phyloP scores from a whole-genome alignment of 2,329 filamentous ascomycete genomes.

The Pezicula radicicola region DNA sequence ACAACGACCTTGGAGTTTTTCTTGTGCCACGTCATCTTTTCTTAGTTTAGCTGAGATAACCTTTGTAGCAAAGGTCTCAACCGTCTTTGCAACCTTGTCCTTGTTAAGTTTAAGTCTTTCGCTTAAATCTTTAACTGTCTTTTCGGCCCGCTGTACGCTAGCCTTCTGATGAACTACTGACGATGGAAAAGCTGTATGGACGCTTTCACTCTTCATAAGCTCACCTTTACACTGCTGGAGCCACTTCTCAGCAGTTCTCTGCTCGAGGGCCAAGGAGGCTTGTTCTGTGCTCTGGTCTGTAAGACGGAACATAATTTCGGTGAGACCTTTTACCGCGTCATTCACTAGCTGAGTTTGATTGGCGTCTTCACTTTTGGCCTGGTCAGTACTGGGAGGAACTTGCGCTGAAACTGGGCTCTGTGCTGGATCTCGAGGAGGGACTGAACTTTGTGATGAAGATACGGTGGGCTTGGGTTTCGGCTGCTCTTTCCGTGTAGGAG shows the following conservation, averaged over 20 bases:
- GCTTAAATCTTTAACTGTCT: neutral
- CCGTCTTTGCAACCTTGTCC: neutral
- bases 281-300: neutral
- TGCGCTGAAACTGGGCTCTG: no score
- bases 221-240: constrained; percentile 5
- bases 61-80: neutral
- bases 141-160: neutral
- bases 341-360: neutral
- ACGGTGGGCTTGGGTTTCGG: no score
- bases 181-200: constrained; percentile 3
- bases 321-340: neutral
- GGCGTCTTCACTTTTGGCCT: neutral
- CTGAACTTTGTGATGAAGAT: no score
- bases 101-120: neutral
- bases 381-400: no score
- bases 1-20: no score
- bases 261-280: constrained; percentile 1
- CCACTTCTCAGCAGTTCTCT: constrained; percentile 1
- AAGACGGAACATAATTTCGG: neutral
- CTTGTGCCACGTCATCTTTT: neutral
- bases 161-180: neutral
- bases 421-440: no score
- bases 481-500: no score
- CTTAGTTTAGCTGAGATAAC: neutral
- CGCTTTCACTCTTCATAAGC: constrained; percentile 4